phyloP scores from a whole-genome alignment of 768 basidiomycete species.

The Macrocybe gigantea region DNA sequence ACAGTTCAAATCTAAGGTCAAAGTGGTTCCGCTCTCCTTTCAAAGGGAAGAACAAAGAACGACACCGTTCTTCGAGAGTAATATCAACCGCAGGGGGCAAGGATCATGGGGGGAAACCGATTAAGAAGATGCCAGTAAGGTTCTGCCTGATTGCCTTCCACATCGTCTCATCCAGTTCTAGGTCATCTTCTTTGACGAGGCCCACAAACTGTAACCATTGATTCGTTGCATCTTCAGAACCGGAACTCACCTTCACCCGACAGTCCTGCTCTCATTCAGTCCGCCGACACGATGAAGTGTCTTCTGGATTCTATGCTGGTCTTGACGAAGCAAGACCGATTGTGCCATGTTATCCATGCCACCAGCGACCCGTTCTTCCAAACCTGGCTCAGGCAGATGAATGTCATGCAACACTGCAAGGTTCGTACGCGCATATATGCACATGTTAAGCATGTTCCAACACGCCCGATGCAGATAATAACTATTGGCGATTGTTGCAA shows the following conservation, averaged over 20 bases:
- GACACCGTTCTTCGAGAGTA: constrained; percentile 8
- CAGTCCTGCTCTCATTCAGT: constrained; percentile 72
- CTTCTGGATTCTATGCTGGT: constrained; percentile 83
- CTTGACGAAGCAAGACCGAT: constrained; percentile 80
- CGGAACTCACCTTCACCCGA: background rate
- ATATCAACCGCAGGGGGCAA: constrained; percentile 11
- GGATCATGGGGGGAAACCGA: too few species aligned
- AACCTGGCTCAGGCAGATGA: constrained; percentile 74
- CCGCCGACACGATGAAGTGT: constrained; percentile 77
- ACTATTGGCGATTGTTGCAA: constrained; percentile 79
- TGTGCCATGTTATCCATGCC: constrained; percentile 78
- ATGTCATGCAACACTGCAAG: constrained; percentile 81
- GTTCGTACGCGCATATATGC: constrained; percentile 22
- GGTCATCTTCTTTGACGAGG: constrained; percentile 79
- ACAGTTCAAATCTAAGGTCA: constrained; percentile 16
- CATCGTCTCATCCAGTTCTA: constrained; percentile 9
- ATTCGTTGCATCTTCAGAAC: background rate
- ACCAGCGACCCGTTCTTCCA: constrained; percentile 85
- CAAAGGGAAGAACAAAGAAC: constrained; percentile 23
- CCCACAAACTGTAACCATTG: constrained; percentile 64
- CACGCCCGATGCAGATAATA: constrained; percentile 44
- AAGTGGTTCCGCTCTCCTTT: constrained; percentile 25
- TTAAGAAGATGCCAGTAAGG: constrained; percentile 15
- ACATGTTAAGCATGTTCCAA: background rate
- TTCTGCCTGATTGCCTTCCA: background rate